A percentile compares a stretch with the other conserved stretches of the same genome.
Evolutionary conservation across 495 filamentous ascomycete genomes (phyloP).

Genomic region (Neurospora sp.): DNA sequence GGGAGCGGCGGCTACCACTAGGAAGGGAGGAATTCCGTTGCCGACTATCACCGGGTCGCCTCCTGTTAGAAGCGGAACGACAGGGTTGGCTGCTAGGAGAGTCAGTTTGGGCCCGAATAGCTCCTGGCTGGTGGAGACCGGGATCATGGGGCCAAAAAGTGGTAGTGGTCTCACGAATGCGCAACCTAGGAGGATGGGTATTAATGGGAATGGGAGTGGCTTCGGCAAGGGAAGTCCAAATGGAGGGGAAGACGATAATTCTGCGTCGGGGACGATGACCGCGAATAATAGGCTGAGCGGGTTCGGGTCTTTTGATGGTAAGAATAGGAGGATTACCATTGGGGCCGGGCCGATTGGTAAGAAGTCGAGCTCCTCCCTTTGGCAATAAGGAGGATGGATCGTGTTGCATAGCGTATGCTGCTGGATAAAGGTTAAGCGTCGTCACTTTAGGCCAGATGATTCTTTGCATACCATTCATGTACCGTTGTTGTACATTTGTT

Average conservation of each 20-base stretch:
- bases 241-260: not conserved
- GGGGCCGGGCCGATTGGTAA: not conserved
- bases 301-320: slow-evolving; percentile 10
- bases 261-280: not conserved
- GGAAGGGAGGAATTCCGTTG: slow-evolving; percentile 7
- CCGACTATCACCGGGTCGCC: slow-evolving; percentile 38
- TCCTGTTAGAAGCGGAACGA: slow-evolving; percentile 9
- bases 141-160: slow-evolving; percentile 31
- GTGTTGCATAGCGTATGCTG: slow-evolving; percentile 1
- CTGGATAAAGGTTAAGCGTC: not conserved
- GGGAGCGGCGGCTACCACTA: slow-evolving; percentile 19
- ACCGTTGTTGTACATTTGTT: not conserved
- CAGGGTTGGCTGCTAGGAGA: not conserved
- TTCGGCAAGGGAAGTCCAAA: not conserved
- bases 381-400: not conserved
- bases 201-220: not conserved
- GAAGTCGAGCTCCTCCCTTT: not conserved
- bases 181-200: slow-evolving; percentile 8
- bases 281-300: not conserved
- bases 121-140: not conserved
- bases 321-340: slow-evolving; percentile 27
- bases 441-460: not conserved
- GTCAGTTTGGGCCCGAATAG: not conserved
- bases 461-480: not conserved
- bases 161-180: slow-evolving; percentile 15